phyloP scores from a whole-genome alignment of 1,284 basidiomycete species.

The Malassezia dermatis region DNA sequence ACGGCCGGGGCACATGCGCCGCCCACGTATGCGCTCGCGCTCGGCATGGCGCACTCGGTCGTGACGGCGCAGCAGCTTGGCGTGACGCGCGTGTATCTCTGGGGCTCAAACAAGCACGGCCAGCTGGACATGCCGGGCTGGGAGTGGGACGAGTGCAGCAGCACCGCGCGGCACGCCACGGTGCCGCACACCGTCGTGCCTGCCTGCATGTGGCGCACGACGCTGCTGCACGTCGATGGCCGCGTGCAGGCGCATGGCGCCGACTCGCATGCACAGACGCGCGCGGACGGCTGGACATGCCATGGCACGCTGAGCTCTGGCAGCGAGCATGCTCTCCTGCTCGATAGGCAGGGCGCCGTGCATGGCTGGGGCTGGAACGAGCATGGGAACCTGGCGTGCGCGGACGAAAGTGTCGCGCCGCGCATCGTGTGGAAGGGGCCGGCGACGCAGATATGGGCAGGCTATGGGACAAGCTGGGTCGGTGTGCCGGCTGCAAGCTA shows the following conservation, averaged over 20 bases:
- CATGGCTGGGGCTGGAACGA: slow-evolving; percentile 18
- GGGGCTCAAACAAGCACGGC: not conserved
- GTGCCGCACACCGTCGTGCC: not conserved
- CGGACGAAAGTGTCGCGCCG: not conserved
- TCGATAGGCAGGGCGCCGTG: not conserved
- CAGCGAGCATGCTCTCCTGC: slow-evolving; percentile 10
- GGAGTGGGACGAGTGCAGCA: not conserved
- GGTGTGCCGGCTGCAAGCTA: not conserved
- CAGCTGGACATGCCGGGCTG: not conserved
- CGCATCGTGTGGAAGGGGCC: not conserved
- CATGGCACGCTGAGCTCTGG: not conserved
- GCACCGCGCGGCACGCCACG: not conserved
- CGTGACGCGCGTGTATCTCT: not conserved
- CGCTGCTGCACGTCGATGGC: not conserved
- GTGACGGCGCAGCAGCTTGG: not conserved
- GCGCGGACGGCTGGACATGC: not conserved
- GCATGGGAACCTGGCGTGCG: slow-evolving; percentile 8
- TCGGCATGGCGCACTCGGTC: slow-evolving; percentile 11
- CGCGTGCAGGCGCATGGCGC: not conserved
- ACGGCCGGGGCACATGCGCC: not conserved
- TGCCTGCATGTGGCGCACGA: slow-evolving; percentile 14
- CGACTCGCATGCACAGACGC: slow-evolving; percentile 2
- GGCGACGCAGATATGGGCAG: not conserved
- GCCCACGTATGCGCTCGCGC: not conserved
- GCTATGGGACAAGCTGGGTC: slow-evolving; percentile 5